Base-by-base conservation (phyloP, 768 basidiomycete genomes). In the Mycena latifolia region DNA sequence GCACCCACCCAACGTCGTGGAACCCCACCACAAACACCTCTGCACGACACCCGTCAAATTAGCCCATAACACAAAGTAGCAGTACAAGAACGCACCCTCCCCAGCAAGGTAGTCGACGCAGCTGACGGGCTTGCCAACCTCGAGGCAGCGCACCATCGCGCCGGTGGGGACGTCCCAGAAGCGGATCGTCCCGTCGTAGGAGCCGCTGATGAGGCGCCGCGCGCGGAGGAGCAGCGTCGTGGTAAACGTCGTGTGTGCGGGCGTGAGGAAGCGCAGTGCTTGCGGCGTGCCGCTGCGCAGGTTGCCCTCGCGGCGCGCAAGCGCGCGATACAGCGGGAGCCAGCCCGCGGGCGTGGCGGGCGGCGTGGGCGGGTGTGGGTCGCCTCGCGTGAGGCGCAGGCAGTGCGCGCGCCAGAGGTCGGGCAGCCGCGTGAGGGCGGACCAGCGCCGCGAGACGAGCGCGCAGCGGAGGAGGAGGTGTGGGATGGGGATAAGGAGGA, bases 21-120 rank as follows among this genome's bases (percentile, higher is more conserved):
- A 95, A 96, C 0, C 95, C 95, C 35, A 94, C 93, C 17, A 94
- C 95, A 62, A 96, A 93, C 5, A 96, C 92, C 85, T 94, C 91
- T 93, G 65, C 18, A 35, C 12, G 33, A 43, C 59, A 48, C 20
- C 6, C 20, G 63, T 35, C 50, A 27, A 20, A 27, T n/a, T n/a
- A n/a, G n/a, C n/a, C n/a, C n/a, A n/a, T n/a, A n/a, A n/a, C n/a
- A n/a, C n/a, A n/a, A n/a, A n/a, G n/a, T n/a, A n/a, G 43, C 22
- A 33, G 27, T 11, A 43, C 10, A 17, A 47, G 14, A 5, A 76
- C 82, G 0, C 43, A 90, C 92, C 91, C 78, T 94, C 92, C 57
- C 94, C 91, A 1, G 88, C 86, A 67, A 93, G 79, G 76, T 92
- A 96, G 74, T 96, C 94, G 45, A 96, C 88, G 77, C 95, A 95